A percentile compares a stretch with the other conserved stretches of the same genome.
phyloP scores from a whole-genome alignment of 257 asterid species.

The Leonotis leonurus region DNA sequence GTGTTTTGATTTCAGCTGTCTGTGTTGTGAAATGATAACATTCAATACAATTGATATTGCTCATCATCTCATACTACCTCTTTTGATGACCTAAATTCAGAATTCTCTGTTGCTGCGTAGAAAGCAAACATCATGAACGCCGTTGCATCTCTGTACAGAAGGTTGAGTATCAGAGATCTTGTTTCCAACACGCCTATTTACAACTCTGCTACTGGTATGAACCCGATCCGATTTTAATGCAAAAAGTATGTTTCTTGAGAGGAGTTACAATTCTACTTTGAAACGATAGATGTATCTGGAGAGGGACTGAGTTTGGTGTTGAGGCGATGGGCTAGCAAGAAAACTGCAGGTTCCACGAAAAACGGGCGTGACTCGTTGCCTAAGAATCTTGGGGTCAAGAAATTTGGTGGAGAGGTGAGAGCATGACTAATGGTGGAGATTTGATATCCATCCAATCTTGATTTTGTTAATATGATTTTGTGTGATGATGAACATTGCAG shows the following conservation, averaged over 20 bases:
- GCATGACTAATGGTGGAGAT: not conserved
- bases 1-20: not conserved
- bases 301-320: constrained; percentile 70
- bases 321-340: constrained; percentile 91
- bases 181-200: constrained; percentile 40
- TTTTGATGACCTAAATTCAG: constrained; percentile 3
- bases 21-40: too few species aligned
- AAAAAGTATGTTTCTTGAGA: not conserved
- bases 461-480: not conserved
- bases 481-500: constrained; percentile 35
- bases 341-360: constrained; percentile 89
- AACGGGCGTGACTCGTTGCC: constrained; percentile 90
- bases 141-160: constrained; percentile 36
- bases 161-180: constrained; percentile 57
- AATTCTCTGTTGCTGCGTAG: constrained; percentile 4
- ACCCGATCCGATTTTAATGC: not conserved
- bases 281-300: constrained; percentile 50
- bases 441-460: not conserved
- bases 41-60: not conserved
- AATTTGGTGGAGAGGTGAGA: constrained; percentile 93
- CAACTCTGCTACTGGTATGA: constrained; percentile 49
- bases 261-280: not conserved
- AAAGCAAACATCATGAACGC: constrained; percentile 27
- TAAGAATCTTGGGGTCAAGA: constrained; percentile 82
- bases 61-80: not conserved